A percentile compares a stretch with the other conserved stretches of the same genome.
Evolutionary conservation across 441 rosid species (phyloP).

Genomic region (Jatropha podagrica): DNA sequence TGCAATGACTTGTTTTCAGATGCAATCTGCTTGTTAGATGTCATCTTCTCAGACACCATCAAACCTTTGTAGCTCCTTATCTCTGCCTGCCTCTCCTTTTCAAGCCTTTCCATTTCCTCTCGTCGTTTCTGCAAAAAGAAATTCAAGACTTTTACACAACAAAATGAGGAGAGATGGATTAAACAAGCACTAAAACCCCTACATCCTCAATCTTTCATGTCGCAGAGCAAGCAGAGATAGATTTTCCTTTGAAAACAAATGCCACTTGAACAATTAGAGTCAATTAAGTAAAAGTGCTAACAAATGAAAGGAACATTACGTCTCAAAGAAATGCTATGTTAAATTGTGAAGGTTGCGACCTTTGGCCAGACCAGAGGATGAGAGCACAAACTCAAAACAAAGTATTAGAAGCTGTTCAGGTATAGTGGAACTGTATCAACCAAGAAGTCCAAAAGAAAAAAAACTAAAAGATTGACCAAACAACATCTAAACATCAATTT

Average conservation of each 20-base stretch:
- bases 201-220: not conserved
- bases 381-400: not conserved
- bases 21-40: conserved; percentile 91
- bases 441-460: not conserved
- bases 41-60: conserved; percentile 98
- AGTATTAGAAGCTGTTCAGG: not conserved
- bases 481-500: not conserved
- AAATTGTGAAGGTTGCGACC: not conserved
- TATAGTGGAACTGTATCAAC: not conserved
- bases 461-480: not conserved
- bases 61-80: conserved; percentile 92
- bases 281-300: too few relatives aligned
- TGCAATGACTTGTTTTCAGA: conserved; percentile 79
- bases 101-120: conserved; percentile 85
- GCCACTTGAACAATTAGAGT: too few relatives aligned
- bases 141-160: not conserved
- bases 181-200: not conserved
- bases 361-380: not conserved
- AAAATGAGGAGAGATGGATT: not conserved
- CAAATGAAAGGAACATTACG: not conserved
- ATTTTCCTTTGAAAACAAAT: not conserved
- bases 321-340: not conserved
- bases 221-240: not conserved
- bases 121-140: conserved; percentile 64
- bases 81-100: conserved; percentile 90